phyloP scores from a whole-genome alignment of 2,329 filamentous ascomycete genomes.

The Trichoderma lentiforme region DNA sequence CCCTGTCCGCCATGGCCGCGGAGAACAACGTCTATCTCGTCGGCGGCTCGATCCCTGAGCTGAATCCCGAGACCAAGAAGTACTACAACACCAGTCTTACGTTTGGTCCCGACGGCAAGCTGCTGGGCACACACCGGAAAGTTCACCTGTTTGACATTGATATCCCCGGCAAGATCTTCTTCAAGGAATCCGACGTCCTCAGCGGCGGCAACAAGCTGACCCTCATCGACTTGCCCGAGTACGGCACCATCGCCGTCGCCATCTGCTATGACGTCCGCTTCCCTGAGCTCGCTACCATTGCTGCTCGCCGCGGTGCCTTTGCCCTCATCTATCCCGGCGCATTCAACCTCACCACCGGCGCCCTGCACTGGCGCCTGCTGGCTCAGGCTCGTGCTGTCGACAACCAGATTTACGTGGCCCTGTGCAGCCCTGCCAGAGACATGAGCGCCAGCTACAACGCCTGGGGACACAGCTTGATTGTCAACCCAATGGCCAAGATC shows the following conservation, averaged over 20 bases:
- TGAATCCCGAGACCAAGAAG: conserved; percentile 53
- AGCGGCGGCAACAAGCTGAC: conserved; percentile 82
- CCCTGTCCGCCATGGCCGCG: conserved; percentile 73
- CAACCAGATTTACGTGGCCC: conserved; percentile 88
- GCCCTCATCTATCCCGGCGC: conserved; percentile 90
- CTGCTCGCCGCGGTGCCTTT: conserved; percentile 82
- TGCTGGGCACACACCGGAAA: conserved; percentile 88
- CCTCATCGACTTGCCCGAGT: conserved; percentile 80
- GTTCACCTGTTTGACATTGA: conserved; percentile 97
- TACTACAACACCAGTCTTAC: conserved; percentile 90
- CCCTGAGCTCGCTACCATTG: conserved; percentile 87
- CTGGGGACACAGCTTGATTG: conserved; percentile 86
- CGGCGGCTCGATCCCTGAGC: conserved; percentile 90
- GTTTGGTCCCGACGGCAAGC: conserved; percentile 72
- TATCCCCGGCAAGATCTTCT: conserved; percentile 91
- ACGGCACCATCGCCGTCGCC: conserved; percentile 80
- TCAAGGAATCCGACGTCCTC: conserved; percentile 86
- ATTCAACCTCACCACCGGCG: conserved; percentile 91
- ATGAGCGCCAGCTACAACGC: conserved; percentile 76
- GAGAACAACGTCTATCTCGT: conserved; percentile 79
- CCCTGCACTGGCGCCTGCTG: conserved; percentile 84
- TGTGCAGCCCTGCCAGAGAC: conserved; percentile 89
- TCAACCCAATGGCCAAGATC: conserved; percentile 84
- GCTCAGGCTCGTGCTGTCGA: conserved; percentile 83
- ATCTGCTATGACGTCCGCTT: conserved; percentile 99